phyloP scores from a whole-genome alignment of 805 yeast species.

The Starmerella riodocensis region DNA sequence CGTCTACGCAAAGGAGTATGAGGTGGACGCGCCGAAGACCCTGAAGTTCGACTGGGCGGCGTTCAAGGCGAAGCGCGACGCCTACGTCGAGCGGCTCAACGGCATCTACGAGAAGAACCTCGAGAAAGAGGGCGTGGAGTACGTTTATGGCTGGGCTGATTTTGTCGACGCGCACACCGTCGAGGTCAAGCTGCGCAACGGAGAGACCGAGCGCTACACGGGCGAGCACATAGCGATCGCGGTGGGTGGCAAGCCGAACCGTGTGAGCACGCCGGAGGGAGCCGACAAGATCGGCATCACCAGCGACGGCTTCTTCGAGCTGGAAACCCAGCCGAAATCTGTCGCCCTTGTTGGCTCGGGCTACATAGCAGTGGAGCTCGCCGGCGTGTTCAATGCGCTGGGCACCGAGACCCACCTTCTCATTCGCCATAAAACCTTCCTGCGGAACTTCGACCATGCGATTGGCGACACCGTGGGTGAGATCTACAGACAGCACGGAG shows the following conservation, averaged over 20 bases:
- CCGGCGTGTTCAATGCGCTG: conserved; percentile 84
- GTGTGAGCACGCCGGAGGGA: conserved; percentile 64
- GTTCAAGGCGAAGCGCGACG: conserved; percentile 82
- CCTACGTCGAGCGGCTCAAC: conserved; percentile 72
- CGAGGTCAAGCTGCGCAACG: conserved; percentile 61
- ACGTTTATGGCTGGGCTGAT: conserved; percentile 72
- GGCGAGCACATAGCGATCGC: conserved; percentile 81
- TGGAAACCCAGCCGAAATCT: conserved; percentile 71
- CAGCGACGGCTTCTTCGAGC: conserved; percentile 81
- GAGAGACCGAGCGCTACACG: conserved; percentile 44
- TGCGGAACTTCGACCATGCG: conserved; percentile 73
- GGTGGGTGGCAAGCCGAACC: conserved; percentile 77
- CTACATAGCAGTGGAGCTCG: conserved; percentile 87
- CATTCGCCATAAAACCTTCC: conserved; percentile 80
- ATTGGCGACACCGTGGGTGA: conserved; percentile 72
- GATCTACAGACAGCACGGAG: conserved; percentile 67
- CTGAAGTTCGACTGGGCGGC: conserved; percentile 65
- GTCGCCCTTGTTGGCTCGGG: conserved; percentile 98
- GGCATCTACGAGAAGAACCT: conserved; percentile 87
- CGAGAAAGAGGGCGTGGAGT: conserved; percentile 78
- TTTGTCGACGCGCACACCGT: conserved; percentile 44
- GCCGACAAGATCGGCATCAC: conserved; percentile 61
- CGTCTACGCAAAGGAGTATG: conserved; percentile 64
- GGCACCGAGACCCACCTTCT: conserved; percentile 78
- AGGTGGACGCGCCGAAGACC: conserved; percentile 50